Base-by-base conservation (phyloP, 179 eudicot genomes). In the Beta lomatogona region DNA sequence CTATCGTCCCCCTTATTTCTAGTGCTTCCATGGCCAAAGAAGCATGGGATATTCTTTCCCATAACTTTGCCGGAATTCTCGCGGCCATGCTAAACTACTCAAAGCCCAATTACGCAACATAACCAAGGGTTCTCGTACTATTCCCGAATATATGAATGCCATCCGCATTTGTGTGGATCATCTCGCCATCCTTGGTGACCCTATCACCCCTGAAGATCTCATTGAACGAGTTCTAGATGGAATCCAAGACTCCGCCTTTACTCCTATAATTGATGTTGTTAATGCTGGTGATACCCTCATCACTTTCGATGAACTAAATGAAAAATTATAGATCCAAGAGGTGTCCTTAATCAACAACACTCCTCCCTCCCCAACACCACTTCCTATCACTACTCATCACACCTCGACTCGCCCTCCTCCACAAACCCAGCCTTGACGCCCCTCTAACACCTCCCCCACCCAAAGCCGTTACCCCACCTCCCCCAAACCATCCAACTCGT, bases 81-180 rank as follows among this genome's bases (percentile, higher is more conserved):
- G 21, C 8, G 52, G 54, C 2, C 77, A 73, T 66, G 19, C 78
- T 25, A 80, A 48, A 46, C 45, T 54, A 64, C 74, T 78, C 25
- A 52, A 52, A 4, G 19, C 68, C 7, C n/a, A 66, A 2, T 12
- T 78, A 0, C 13, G 10, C 0, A 13, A 50, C 18, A 66, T 28
- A 6, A 1, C 48, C 15, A 78, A 66, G 22, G 46, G 0, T 48
- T 28, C 7, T 5, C 1, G 28, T 25, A 0, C 28, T 0, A 67
- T 78, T 4, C 5, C 81, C 10, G 19, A 7, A 0, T 78, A 66
- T 3, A 67, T 67, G 63, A 16, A 52, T 5, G 1, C 0, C 1
- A 36, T 78, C n/a, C 16, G 45, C 4, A 12, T 54, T 0, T 44
- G 8, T 18, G 53, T 2, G 2, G 52, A 78, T 22, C 45, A 55